phyloP scores from a whole-genome alignment of 805 yeast genomes.

The Barnettozyma pratensis region DNA sequence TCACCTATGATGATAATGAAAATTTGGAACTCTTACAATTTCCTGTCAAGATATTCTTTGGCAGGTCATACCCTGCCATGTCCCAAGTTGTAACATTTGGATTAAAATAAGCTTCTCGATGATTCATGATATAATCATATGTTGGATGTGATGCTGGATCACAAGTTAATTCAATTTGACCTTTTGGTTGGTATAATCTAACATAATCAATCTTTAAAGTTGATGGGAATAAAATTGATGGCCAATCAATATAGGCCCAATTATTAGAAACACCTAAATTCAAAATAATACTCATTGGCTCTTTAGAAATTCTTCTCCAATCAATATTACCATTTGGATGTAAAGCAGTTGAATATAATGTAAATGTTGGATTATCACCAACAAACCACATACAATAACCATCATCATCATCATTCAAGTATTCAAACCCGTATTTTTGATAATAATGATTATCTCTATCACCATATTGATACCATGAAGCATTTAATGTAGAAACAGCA shows the following conservation, averaged over 20 bases:
- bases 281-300: conserved; percentile 45
- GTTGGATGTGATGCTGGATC: conserved; percentile 47
- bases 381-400: conserved; percentile 35
- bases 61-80: conserved; percentile 38
- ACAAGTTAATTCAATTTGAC: conserved; percentile 36
- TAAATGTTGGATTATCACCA: conserved; percentile 43
- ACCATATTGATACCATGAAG: conserved; percentile 40
- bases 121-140: conserved; percentile 37
- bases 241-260: conserved; percentile 50
- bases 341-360: conserved; percentile 37
- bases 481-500: conserved; percentile 39
- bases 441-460: conserved; percentile 21
- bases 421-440: conserved; percentile 42
- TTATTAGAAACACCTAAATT: conserved; percentile 45
- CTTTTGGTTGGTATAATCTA: conserved; percentile 44
- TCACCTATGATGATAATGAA: neutral
- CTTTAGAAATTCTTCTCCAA: conserved; percentile 43
- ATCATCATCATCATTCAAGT: conserved; percentile 24
- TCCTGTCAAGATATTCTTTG: conserved; percentile 32
- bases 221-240: conserved; percentile 37
- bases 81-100: conserved; percentile 40
- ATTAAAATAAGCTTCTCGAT: conserved; percentile 37
- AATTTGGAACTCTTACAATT: conserved; percentile 15
- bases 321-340: conserved; percentile 47
- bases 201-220: conserved; percentile 42